A percentile compares a stretch with the other conserved stretches of the same genome.
Conservation (phyloP, 352 stramenopile species). For the Globisporangium megalacanthum region DNA sequence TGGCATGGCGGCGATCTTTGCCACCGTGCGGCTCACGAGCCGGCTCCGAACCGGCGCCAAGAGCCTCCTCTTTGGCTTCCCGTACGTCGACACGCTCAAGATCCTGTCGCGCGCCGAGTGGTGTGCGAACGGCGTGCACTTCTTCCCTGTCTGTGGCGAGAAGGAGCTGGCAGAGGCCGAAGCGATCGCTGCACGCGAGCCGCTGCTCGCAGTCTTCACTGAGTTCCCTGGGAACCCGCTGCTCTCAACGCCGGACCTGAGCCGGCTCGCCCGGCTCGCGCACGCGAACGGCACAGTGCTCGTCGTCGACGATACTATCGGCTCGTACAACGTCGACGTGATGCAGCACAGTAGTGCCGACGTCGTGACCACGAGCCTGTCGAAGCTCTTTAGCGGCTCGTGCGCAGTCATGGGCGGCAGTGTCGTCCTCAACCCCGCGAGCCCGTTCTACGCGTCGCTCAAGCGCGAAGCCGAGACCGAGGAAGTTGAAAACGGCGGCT, state of each 20-base stretch:
- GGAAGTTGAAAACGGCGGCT: slow-evolving; percentile 35
- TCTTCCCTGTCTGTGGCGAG: slow-evolving; percentile 83
- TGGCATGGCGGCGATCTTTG: slow-evolving; percentile 88
- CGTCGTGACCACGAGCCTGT: slow-evolving; percentile 89
- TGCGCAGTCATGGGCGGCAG: slow-evolving; percentile 91
- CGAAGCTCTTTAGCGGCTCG: slow-evolving; percentile 91
- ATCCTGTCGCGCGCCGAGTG: slow-evolving; percentile 86
- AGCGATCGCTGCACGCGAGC: slow-evolving; percentile 57
- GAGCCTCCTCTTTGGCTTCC: slow-evolving; percentile 90
- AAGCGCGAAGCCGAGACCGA: slow-evolving; percentile 4
- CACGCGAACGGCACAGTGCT: slow-evolving; percentile 84
- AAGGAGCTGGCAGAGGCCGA: slow-evolving; percentile 56
- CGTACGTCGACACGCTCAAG: slow-evolving; percentile 94
- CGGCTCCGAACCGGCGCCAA: slow-evolving; percentile 34
- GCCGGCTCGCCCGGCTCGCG: slow-evolving; percentile 71
- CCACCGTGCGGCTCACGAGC: slow-evolving; percentile 66
- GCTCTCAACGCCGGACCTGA: slow-evolving; percentile 80
- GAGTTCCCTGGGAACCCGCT: slow-evolving; percentile 93
- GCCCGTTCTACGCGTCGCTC: slow-evolving; percentile 39
- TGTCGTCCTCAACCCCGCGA: slow-evolving; percentile 80
- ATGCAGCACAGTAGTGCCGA: slow-evolving; percentile 75
- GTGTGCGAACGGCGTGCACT: slow-evolving; percentile 80
- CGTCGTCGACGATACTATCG: slow-evolving; percentile 90
- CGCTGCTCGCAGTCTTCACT: slow-evolving; percentile 87
- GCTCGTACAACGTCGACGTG: slow-evolving; percentile 89